Conservation (phyloP, 2,329 filamentous ascomycete species). For the Ophiostoma fasciatum region DNA sequence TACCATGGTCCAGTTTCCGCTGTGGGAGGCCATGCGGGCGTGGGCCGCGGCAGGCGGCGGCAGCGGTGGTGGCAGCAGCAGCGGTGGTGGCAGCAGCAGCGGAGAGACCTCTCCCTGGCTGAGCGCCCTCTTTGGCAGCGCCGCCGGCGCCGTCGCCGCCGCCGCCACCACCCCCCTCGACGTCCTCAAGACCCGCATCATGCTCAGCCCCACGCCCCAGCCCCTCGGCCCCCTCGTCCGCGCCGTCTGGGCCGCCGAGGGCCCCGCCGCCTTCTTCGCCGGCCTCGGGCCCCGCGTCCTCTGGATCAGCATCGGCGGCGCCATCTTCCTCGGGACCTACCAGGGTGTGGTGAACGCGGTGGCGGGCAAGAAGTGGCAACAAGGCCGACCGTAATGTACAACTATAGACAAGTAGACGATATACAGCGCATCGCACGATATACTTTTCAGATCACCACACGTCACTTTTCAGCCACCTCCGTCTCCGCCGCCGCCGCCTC, state of each 20-base stretch:
- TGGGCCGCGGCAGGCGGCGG: slow-evolving; percentile 28
- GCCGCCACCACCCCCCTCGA: slow-evolving; percentile 85
- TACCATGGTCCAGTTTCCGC: slow-evolving; percentile 89
- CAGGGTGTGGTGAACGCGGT: slow-evolving; percentile 74
- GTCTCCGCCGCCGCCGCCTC: slow-evolving; percentile 1
- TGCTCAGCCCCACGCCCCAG: slow-evolving; percentile 63
- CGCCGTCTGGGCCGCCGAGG: slow-evolving; percentile 49
- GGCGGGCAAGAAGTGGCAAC: slow-evolving; percentile 5
- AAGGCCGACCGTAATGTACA: no score
- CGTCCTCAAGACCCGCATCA: slow-evolving; percentile 91
- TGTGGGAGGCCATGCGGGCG: slow-evolving; percentile 87
- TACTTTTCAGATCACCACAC: no score
- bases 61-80: no score
- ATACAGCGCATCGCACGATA: no score
- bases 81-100: no score
- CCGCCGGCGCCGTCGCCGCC: slow-evolving; percentile 74
- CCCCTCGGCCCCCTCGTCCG: slow-evolving; percentile 44
- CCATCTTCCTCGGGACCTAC: slow-evolving; percentile 88
- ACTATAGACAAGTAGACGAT: no score
- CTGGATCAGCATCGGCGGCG: slow-evolving; percentile 91
- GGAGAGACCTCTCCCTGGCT: no score
- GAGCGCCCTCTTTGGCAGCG: slow-evolving; percentile 70
- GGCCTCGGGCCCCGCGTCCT: slow-evolving; percentile 70
- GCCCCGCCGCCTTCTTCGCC: slow-evolving; percentile 55
- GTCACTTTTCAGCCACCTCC: no score